Evolutionary conservation across 1,139 yeast genomes (phyloP).

Genomic region (Debaryomyces subglobosus): DNA sequence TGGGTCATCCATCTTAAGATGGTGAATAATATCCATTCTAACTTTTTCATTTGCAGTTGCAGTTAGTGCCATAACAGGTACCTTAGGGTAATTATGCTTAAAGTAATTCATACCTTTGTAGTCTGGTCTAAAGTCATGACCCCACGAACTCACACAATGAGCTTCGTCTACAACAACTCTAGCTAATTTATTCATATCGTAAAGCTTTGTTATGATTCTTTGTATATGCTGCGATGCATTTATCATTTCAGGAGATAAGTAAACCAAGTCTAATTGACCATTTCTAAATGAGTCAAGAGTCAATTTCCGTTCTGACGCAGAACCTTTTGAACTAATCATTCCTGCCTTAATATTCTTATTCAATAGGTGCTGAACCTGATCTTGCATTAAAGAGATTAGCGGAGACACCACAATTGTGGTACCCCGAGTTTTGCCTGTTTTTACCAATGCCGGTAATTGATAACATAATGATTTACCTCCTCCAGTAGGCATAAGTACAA

Average conservation of each 20-base stretch:
- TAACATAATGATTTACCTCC: conserved; percentile 98
- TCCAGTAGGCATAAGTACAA: conserved; percentile 98
- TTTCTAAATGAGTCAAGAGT: conserved; percentile 64
- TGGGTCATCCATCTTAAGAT: conserved; percentile 59
- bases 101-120: conserved; percentile 80
- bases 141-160: conserved; percentile 99
- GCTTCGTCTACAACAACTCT: conserved; percentile 97
- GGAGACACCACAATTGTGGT: conserved; percentile 95
- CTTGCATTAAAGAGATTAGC: conserved; percentile 94
- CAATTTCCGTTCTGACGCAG: conserved; percentile 62
- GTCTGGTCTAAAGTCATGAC: conserved; percentile 97
- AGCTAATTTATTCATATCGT: conserved; percentile 63
- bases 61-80: conserved; percentile 94
- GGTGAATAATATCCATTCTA: conserved; percentile 79
- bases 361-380: conserved; percentile 84
- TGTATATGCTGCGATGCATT: conserved; percentile 75
- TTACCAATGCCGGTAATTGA: conserved; percentile 88
- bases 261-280: conserved; percentile 75
- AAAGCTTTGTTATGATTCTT: conserved; percentile 59
- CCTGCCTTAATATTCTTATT: conserved; percentile 75
- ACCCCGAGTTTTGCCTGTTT: conserved; percentile 74
- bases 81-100: conserved; percentile 70
- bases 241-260: conserved; percentile 95
- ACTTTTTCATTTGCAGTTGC: conserved; percentile 98
- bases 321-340: conserved; percentile 82